Conservation (phyloP, 768 basidiomycete species). For the Daedaleopsis sinensis region DNA sequence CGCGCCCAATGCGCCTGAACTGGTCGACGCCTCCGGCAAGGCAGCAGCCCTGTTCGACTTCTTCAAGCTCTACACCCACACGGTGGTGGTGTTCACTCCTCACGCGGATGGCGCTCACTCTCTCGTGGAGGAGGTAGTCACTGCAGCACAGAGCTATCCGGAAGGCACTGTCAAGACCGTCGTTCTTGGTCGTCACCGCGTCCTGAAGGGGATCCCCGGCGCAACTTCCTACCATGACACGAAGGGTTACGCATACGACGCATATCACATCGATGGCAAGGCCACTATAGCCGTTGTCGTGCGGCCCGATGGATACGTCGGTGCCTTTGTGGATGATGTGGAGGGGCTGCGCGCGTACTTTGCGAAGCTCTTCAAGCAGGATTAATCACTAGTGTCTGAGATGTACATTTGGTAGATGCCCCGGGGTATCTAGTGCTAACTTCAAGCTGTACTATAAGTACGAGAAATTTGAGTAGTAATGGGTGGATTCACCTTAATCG, state of each 20-base stretch:
- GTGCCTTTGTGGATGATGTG: constrained; percentile 3
- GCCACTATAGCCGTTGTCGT: constrained; percentile 8
- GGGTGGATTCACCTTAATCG: too few species aligned
- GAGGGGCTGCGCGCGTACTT: constrained; percentile 2
- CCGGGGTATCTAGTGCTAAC: too few species aligned
- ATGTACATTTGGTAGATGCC: too few species aligned
- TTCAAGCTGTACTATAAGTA: too few species aligned
- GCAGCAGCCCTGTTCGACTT: too few species aligned
- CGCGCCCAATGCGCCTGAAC: too few species aligned
- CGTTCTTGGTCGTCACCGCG: neutral
- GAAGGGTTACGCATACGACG: constrained; percentile 10
- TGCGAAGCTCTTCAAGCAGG: neutral
- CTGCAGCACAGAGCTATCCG: constrained; percentile 1
- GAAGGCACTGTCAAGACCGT: neutral
- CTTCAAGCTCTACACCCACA: too few species aligned
- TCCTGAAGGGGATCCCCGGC: neutral
- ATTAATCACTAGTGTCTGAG: neutral
- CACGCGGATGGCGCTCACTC: neutral
- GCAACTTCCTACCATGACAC: constrained; percentile 6
- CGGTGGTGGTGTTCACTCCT: constrained; percentile 34
- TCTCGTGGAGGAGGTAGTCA: neutral
- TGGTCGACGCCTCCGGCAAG: too few species aligned
- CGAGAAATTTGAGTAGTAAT: too few species aligned
- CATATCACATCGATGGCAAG: constrained; percentile 8
- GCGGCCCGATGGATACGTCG: constrained; percentile 20